phyloP scores from a whole-genome alignment of 2,329 filamentous ascomycete genomes.

The Cladophialophora carrionii region DNA sequence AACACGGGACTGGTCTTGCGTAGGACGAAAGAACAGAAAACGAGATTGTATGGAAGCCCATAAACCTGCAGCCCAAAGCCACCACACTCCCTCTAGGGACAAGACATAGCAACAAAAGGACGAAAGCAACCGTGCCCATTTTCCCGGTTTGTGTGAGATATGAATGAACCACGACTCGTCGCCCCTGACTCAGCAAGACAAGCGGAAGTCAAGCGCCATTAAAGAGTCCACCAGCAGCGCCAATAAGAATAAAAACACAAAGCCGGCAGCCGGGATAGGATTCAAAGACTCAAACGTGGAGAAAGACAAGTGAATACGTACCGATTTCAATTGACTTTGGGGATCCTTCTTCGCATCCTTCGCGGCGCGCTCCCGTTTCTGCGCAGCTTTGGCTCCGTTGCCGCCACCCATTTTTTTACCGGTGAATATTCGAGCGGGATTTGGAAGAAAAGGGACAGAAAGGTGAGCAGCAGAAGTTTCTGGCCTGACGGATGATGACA shows the following conservation, averaged over 20 bases:
- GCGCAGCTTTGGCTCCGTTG: constrained; percentile 65
- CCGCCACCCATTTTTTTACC: constrained; percentile 25
- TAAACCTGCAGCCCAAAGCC: too few species aligned
- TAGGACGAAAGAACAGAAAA: not conserved
- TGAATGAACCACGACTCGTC: not conserved
- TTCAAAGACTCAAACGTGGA: too few species aligned
- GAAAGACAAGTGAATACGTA: constrained; percentile 48
- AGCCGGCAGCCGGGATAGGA: not conserved
- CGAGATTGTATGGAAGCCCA: too few species aligned
- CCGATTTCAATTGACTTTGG: constrained; percentile 71
- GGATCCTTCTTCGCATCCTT: constrained; percentile 60
- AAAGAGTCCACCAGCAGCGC: not conserved
- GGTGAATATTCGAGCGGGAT: not conserved
- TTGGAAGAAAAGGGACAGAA: not conserved
- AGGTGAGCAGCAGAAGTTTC: not conserved
- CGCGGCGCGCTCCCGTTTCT: constrained; percentile 73
- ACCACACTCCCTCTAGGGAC: not conserved
- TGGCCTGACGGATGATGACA: too few species aligned
- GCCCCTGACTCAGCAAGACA: not conserved
- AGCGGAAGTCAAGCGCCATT: not conserved
- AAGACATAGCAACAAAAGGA: not conserved
- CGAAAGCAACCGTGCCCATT: not conserved
- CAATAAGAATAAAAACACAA: not conserved
- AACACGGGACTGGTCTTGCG: not conserved
- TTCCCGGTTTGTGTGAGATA: not conserved